Conservation (phyloP, 768 basidiomycete species). For the Pleurotus cornucopiae region DNA sequence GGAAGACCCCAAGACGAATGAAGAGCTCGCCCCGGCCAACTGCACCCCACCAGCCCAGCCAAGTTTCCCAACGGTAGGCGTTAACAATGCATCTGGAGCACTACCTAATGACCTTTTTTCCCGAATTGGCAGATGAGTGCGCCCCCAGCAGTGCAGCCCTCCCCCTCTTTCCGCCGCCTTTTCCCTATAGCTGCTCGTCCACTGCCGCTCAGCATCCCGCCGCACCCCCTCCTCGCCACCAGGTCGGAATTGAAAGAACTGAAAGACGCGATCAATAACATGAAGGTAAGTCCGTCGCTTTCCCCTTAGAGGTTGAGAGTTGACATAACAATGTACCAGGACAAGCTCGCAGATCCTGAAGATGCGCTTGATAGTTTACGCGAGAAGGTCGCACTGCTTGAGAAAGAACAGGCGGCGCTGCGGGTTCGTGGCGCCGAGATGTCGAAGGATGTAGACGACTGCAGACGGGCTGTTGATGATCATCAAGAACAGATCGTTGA, state of each 20-base stretch:
- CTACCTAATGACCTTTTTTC: no score
- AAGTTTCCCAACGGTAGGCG: no score
- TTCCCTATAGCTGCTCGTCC: no score
- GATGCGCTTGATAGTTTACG: neutral
- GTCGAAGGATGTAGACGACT: conserved; percentile 31
- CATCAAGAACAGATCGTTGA: conserved; percentile 7
- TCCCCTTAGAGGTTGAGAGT: neutral
- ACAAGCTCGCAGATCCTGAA: conserved; percentile 16
- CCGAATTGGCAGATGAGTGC: no score
- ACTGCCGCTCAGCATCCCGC: no score
- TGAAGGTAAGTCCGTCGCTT: conserved; percentile 13
- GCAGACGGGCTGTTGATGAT: neutral
- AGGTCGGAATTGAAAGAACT: neutral
- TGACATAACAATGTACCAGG: neutral
- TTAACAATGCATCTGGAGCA: no score
- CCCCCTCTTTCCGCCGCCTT: no score
- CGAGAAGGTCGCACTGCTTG: no score
- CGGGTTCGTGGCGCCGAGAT: conserved; percentile 33
- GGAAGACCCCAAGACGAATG: no score
- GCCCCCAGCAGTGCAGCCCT: no score
- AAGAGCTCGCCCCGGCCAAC: no score
- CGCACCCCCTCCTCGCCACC: neutral
- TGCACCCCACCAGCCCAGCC: no score
- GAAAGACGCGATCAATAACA: conserved; percentile 11
- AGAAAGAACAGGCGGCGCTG: conserved; percentile 21